These are phyloP conservation scores for Rhamnella rubrinervis DNA, from an alignment of 331 rosid species.

Conservation along the genomic window DNA sequence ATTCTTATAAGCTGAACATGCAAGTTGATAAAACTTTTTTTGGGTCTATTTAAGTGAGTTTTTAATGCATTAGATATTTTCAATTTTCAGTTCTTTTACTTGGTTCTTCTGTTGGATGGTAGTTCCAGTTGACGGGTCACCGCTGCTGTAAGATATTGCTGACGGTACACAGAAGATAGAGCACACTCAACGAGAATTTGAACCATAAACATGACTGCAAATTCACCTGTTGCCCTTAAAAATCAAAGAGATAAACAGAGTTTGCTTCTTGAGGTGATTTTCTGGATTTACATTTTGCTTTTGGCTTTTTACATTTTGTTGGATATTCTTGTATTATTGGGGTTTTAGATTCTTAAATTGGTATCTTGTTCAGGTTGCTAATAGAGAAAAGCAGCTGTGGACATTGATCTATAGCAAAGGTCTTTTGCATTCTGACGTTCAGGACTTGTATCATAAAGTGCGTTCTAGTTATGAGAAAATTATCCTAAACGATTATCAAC, in stretches of 20 bases:
- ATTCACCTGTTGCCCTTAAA: slow-evolving; percentile 27
- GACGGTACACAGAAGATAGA: slow-evolving; percentile 29
- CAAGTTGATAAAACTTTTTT: no score
- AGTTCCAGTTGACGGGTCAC: slow-evolving; percentile 15
- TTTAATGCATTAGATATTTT: no score
- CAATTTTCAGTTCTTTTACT: slow-evolving; percentile 1
- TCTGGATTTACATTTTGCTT: background rate
- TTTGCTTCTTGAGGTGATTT: slow-evolving; percentile 49
- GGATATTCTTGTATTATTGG: background rate
- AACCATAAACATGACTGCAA: slow-evolving; percentile 36
- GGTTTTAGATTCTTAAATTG: slow-evolving; percentile 17
- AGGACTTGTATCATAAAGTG: slow-evolving; percentile 59
- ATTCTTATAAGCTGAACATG: no score
- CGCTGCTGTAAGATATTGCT: slow-evolving; percentile 1
- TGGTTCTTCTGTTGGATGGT: slow-evolving; percentile 7
- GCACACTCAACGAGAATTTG: slow-evolving; percentile 16
- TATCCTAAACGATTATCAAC: slow-evolving; percentile 42
- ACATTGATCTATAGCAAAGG: slow-evolving; percentile 70
- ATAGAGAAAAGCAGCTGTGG: slow-evolving; percentile 67
- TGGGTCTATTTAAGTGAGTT: no score
- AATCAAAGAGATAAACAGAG: slow-evolving; percentile 41
- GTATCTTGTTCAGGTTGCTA: slow-evolving; percentile 51
- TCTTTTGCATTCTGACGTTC: slow-evolving; percentile 54
- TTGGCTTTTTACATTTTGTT: background rate
- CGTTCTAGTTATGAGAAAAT: slow-evolving; percentile 64